Evolutionary conservation across 441 rosid species (phyloP), one percentile per base, ranked within the genome.

Genomic region (Adansonia gregorii): DNA sequence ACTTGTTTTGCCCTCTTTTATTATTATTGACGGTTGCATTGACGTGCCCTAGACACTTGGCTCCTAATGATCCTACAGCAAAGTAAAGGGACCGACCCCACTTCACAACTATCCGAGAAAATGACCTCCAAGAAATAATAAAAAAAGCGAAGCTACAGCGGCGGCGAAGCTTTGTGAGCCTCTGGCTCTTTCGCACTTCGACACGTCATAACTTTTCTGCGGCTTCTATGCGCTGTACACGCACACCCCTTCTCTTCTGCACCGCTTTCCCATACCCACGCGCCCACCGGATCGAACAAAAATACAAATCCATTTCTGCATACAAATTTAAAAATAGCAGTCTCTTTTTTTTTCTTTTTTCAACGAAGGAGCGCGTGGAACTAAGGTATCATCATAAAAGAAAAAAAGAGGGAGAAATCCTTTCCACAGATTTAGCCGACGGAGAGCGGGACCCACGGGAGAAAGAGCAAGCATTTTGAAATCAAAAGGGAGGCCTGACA

Each of bases 1-100:
- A 67, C 35, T 41, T 15, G n/a, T 12, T 20, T 48, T 46, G 35
- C 27, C 49, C 31, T 22, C 52, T 41, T 45, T 46, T 39, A 27
- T 17, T 15, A 12, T 9, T 60, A 22, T 14, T 17, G 76, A 59
- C 76, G 68, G 76, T 60, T 48, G 77, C 58, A 3, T 74, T 11
- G 43, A n/a, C 41, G 19, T 45, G 55, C 55, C 20, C 43, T 2
- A 22, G 27, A 61, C 69, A 74, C 59, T 55, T 61, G 77, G 58
- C 43, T 12, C 41, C 0, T 12, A 43, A 10, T 43, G 8, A 67
- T 41, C 8, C 52, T 17, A 43, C 52, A 67, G 6, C 7, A 43
- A 41, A 17, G 17, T n/a, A 45, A 41, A 41, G 14, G 51, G 3
- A 15, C n/a, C 17, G 72, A 45, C 72, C 72, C 72, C 72, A 67